These are phyloP conservation scores for Albophoma yamanashiensis DNA, from an alignment of 2,329 filamentous ascomycete genomes.

Conservation along the genomic window DNA sequence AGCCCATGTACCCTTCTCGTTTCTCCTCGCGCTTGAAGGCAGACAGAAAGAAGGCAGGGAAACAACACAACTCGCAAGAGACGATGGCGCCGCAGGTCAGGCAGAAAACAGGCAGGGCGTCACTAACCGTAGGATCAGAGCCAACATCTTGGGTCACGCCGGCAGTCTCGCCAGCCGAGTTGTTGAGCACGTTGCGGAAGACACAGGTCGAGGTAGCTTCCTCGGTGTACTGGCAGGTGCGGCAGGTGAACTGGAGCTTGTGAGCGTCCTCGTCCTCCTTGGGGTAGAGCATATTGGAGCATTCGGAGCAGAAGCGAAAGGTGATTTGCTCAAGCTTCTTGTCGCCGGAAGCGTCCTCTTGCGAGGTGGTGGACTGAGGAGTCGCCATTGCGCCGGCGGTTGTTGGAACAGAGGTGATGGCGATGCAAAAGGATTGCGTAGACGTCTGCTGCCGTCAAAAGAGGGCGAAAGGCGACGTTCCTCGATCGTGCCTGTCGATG, in stretches of 20 bases:
- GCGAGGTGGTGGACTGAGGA: constrained; percentile 38
- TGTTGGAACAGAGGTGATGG: neutral
- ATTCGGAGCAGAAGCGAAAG: constrained; percentile 97
- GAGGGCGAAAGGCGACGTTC: neutral
- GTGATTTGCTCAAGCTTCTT: constrained; percentile 70
- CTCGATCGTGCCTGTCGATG: neutral
- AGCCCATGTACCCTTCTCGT: constrained; percentile 13
- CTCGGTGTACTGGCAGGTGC: constrained; percentile 88
- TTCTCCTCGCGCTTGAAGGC: constrained; percentile 8
- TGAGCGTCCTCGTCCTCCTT: constrained; percentile 82
- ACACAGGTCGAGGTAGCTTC: constrained; percentile 81
- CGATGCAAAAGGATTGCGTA: neutral
- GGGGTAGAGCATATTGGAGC: constrained; percentile 96
- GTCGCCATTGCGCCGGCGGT: constrained; percentile 37
- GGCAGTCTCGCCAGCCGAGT: constrained; percentile 84
- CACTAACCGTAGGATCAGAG: constrained; percentile 96
- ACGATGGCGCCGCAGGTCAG: constrained; percentile 35
- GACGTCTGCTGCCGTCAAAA: neutral
- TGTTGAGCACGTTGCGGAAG: constrained; percentile 90
- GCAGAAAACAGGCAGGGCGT: constrained; percentile 31
- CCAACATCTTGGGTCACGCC: constrained; percentile 96
- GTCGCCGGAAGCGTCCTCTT: constrained; percentile 30
- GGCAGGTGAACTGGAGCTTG: constrained; percentile 88
- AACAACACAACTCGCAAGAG: constrained; percentile 28
- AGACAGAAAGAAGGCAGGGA: constrained; percentile 13